Evolutionary conservation across 202 grass and related monocot species (phyloP), one percentile per base, ranked within the genome.

Genomic region (Zoysia matrella): DNA sequence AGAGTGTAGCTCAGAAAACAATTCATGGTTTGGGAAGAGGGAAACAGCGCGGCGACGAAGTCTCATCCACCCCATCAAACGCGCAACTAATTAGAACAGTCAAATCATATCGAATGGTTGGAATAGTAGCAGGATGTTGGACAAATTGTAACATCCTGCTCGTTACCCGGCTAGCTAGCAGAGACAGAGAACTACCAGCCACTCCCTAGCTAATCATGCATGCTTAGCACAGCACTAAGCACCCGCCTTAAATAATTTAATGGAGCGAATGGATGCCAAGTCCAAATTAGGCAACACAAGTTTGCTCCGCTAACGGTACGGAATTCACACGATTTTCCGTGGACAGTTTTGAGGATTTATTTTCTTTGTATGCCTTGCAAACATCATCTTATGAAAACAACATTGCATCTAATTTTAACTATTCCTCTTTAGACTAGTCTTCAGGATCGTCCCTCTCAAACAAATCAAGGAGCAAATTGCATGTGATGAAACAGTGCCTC

Each of bases 21-120:
- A 7, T 63, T 63, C 40, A 36, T 47, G 69, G 13, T 79, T 50
- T 63, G 65, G 42, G 52, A 53, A 12, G 51, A 66, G 55, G 70
- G 70, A 86, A 77, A 69, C 70, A 57, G 6, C 16, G 6, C n/a
- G 39, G 8, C 50, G 71, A 41, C 30, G 30, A 57, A 57, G 65
- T 90, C 64, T 63, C 84, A 87, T 91, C 77, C 52, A 84, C 89
- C 74, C 67, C 71, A 87, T 67, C 76, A 78, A 91, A 84, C 84
- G 11, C 16, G 46, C 81, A 87, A 63, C 81, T 72, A 73, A 69
- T 68, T 74, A 40, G 30, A 40, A 63, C 61, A 50, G 69, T 79
- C 79, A 79, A 79, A 82, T 63, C 83, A 63, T 73, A 78, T 60
- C 15, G 11, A 75, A 75, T 81, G 43, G 46, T 62, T 67, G 40